Evolutionary conservation across 179 eudicot genomes (phyloP).

Genomic region (Spergularia azorica): DNA sequence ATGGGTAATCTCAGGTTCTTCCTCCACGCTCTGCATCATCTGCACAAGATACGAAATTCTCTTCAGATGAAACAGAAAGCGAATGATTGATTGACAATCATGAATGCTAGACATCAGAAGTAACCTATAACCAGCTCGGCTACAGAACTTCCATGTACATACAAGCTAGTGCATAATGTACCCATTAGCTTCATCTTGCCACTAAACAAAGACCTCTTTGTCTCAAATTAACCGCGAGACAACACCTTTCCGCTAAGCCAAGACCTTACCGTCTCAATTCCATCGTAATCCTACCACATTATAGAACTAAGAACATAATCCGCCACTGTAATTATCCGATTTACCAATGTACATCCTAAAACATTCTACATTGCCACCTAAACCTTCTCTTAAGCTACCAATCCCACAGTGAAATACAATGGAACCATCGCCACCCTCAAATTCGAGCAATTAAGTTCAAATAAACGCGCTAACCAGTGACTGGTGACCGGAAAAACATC

Average conservation of each 20-base stretch:
- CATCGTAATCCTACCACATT: neutral
- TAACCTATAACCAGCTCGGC: neutral
- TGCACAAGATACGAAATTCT: constrained; percentile 24
- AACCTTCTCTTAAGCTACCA: neutral
- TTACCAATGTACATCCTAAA: neutral
- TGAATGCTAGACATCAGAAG: neutral
- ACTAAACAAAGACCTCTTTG: too few species aligned
- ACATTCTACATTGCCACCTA: neutral
- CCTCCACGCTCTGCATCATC: constrained; percentile 49
- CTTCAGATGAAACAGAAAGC: neutral
- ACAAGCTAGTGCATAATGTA: too few species aligned
- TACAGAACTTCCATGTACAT: too few species aligned
- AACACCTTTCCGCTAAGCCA: neutral
- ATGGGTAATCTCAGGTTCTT: constrained; percentile 76
- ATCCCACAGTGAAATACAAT: neutral
- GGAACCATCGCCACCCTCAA: neutral
- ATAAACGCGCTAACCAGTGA: neutral
- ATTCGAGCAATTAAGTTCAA: neutral
- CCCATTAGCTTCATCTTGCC: too few species aligned
- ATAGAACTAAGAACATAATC: neutral
- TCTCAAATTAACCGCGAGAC: too few species aligned
- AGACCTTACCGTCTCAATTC: neutral
- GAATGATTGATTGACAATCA: neutral
- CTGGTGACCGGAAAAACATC: too few species aligned
- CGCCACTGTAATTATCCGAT: neutral